phyloP scores from a whole-genome alignment of 768 basidiomycete genomes.

The Holtermannia corniformis region DNA sequence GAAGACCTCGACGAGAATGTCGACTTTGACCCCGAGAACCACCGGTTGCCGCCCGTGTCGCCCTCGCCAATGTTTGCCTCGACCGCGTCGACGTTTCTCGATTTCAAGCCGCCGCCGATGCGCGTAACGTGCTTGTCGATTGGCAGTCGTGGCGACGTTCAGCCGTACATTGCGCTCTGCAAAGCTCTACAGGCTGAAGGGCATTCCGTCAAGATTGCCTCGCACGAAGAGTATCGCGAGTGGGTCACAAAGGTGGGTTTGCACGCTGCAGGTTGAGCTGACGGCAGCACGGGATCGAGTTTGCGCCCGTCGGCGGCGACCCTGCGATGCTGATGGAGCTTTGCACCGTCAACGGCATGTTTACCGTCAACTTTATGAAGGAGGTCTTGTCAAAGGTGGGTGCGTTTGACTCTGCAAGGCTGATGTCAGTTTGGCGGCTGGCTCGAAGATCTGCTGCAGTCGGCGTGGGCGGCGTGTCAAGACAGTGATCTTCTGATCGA shows the following conservation, averaged over 20 bases:
- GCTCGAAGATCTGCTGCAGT: constrained; percentile 90
- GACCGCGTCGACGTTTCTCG: constrained; percentile 89
- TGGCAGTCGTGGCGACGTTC: constrained; percentile 92
- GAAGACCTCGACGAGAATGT: constrained; percentile 65
- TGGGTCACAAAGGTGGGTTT: constrained; percentile 85
- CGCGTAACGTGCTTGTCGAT: constrained; percentile 93
- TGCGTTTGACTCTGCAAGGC: not conserved
- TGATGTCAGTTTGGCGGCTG: constrained; percentile 84
- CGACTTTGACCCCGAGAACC: constrained; percentile 21
- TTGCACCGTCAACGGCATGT: constrained; percentile 95
- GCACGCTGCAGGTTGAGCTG: not conserved
- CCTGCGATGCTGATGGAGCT: constrained; percentile 96
- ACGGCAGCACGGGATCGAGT: constrained; percentile 84
- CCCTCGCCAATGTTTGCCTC: constrained; percentile 80
- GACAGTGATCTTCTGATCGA: constrained; percentile 87
- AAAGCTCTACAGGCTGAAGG: constrained; percentile 59
- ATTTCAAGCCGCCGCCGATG: constrained; percentile 83
- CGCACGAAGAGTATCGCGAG: constrained; percentile 85
- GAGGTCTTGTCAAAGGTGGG: constrained; percentile 75
- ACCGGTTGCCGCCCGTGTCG: constrained; percentile 14
- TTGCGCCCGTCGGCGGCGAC: constrained; percentile 87
- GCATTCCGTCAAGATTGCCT: constrained; percentile 80
- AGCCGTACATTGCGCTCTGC: constrained; percentile 92
- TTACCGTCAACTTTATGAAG: constrained; percentile 87
- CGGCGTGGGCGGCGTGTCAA: constrained; percentile 94